Conservation (phyloP, 345 rosid genomes). For the Corchorus olitorius region DNA sequence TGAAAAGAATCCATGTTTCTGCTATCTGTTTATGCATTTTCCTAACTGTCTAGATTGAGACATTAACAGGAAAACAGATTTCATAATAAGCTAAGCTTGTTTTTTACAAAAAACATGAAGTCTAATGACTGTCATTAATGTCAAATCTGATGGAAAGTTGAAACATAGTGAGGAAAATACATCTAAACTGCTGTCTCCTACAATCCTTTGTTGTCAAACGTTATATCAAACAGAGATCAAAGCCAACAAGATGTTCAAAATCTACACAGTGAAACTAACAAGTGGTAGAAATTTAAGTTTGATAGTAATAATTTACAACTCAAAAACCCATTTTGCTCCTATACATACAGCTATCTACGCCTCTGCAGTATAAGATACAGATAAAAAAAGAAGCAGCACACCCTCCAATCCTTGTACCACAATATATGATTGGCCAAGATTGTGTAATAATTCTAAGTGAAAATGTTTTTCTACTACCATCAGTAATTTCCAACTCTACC, state of each 20-base stretch:
- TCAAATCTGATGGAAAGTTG: not conserved
- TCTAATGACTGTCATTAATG: not conserved
- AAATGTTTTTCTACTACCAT: not conserved
- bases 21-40: not conserved
- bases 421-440: conserved; percentile 17
- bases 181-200: conserved; percentile 15
- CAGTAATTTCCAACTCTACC: conserved; percentile 51
- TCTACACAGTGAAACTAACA: conserved; percentile 26
- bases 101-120: conserved; percentile 1
- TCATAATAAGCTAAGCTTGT: not conserved
- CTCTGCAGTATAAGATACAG: conserved; percentile 23
- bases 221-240: conserved; percentile 19
- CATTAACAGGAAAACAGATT: not conserved
- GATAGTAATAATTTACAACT: conserved; percentile 46
- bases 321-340: conserved; percentile 37
- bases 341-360: conserved; percentile 37
- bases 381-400: not conserved
- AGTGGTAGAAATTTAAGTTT: conserved; percentile 20
- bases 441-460: not conserved
- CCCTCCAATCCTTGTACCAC: conserved; percentile 3
- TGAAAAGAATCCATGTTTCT: not conserved
- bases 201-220: conserved; percentile 10
- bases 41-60: not conserved
- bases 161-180: not conserved
- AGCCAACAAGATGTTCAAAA: conserved; percentile 24